Evolutionary conservation across 176 grass and related monocot genomes (phyloP).

Genomic region (Tuctoria greenei): DNA sequence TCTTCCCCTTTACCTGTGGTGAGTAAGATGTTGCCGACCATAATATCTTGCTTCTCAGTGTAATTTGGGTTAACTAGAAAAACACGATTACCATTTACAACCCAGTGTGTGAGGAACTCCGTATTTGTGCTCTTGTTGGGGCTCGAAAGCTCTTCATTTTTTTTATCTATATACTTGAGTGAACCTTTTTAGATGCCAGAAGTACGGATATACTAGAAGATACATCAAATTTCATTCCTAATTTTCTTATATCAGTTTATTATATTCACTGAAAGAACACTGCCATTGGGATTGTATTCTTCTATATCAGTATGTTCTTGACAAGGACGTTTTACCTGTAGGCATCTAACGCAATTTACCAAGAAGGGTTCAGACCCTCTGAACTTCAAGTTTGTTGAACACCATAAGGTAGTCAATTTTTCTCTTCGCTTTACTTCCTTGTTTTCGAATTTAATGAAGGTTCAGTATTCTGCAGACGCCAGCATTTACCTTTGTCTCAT

Average conservation of each 20-base stretch:
- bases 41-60: not conserved
- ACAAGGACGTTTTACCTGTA: constrained; percentile 31
- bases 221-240: not conserved
- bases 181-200: not conserved
- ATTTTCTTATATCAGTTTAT: not conserved
- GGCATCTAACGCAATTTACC: constrained; percentile 87
- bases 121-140: not conserved
- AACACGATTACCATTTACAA: not conserved
- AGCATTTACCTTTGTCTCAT: constrained; percentile 70
- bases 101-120: not conserved
- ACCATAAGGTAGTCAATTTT: constrained; percentile 65
- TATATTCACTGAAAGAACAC: not conserved
- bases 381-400: constrained; percentile 82
- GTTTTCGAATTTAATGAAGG: not conserved
- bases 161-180: not conserved
- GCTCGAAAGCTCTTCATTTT: not conserved
- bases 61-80: not conserved
- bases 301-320: not conserved
- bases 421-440: not conserved
- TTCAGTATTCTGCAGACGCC: constrained; percentile 51
- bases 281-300: not conserved
- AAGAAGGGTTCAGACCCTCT: constrained; percentile 78
- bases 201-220: not conserved
- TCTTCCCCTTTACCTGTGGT: constrained; percentile 87
- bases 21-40: constrained; percentile 20